Conservation (phyloP, 305 asterid genomes). For the Fraxinus platypoda region DNA sequence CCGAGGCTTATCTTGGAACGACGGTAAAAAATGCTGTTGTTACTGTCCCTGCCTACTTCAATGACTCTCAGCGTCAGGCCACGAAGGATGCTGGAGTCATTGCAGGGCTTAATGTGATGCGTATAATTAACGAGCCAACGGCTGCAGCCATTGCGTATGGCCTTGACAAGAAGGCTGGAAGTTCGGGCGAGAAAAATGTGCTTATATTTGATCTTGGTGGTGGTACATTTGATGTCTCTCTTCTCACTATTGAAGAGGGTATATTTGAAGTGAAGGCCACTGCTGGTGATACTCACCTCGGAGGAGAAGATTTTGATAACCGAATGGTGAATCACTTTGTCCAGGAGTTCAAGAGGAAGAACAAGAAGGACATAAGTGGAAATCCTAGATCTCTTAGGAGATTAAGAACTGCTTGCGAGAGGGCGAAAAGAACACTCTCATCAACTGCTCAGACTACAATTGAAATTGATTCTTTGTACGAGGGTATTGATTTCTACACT, state of each 20-base stretch:
- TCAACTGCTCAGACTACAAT: not conserved
- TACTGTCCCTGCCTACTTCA: not conserved
- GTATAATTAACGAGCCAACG: not conserved
- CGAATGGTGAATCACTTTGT: conserved; percentile 21
- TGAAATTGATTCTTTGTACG: conserved; percentile 11
- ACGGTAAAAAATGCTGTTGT: not conserved
- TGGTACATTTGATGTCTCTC: not conserved
- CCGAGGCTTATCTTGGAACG: not conserved
- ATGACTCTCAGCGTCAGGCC: not conserved
- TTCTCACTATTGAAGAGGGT: conserved; percentile 1
- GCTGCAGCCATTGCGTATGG: conserved; percentile 16
- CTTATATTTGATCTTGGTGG: conserved; percentile 10
- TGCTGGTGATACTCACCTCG: conserved; percentile 26
- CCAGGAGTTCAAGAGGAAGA: not conserved
- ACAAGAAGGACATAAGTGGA: not conserved
- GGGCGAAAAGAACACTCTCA: not conserved
- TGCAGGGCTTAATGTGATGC: not conserved
- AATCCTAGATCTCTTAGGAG: conserved; percentile 1
- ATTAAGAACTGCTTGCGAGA: not conserved
- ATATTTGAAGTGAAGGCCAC: conserved; percentile 11
- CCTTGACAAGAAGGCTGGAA: not conserved
- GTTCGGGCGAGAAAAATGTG: conserved; percentile 5
- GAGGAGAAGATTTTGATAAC: conserved; percentile 19
- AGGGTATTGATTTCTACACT: conserved; percentile 14
- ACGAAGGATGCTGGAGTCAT: not conserved